A percentile compares a stretch with the other conserved stretches of the same genome.
Evolutionary conservation across 768 basidiomycete genomes (phyloP).

Genomic region (Lyophyllum shimeji): DNA sequence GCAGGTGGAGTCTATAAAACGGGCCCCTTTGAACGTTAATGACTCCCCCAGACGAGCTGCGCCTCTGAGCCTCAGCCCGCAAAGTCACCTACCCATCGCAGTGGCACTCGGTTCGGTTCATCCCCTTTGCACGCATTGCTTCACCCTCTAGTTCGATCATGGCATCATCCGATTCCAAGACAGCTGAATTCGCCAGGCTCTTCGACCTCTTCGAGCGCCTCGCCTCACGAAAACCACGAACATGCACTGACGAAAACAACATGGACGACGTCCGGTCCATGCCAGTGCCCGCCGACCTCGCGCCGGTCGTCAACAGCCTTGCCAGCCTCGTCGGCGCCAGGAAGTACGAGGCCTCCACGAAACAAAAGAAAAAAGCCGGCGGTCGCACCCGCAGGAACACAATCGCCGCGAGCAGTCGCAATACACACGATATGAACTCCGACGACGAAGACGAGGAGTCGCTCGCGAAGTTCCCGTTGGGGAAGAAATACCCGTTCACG

Average conservation of each 20-base stretch:
- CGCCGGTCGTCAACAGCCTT: slow-evolving; percentile 33
- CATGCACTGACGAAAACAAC: slow-evolving; percentile 26
- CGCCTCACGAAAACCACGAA: slow-evolving; percentile 40
- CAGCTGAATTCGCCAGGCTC: slow-evolving; percentile 52
- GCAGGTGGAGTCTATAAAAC: slow-evolving; percentile 7
- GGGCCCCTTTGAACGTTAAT: background rate
- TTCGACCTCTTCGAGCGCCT: slow-evolving; percentile 55
- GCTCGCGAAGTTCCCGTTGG: slow-evolving; percentile 42
- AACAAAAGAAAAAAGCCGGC: background rate
- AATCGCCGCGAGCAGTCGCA: slow-evolving; percentile 15
- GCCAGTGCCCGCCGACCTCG: slow-evolving; percentile 37
- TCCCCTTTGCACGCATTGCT: background rate
- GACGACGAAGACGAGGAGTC: slow-evolving; percentile 24
- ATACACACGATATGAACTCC: slow-evolving; percentile 13
- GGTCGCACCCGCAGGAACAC: slow-evolving; percentile 25
- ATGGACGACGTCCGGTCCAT: slow-evolving; percentile 20
- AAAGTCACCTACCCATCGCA: background rate
- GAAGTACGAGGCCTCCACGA: background rate
- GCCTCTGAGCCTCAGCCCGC: slow-evolving; percentile 6
- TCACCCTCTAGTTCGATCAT: slow-evolving; percentile 12
- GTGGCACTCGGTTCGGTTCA: background rate
- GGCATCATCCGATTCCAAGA: slow-evolving; percentile 34
- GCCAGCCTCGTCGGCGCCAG: slow-evolving; percentile 22
- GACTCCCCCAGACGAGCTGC: background rate
- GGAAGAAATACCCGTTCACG: slow-evolving; percentile 54